These are phyloP conservation scores for Moesziomyces aphidis DNA, from an alignment of 1,284 basidiomycete genomes.

Conservation along the genomic window DNA sequence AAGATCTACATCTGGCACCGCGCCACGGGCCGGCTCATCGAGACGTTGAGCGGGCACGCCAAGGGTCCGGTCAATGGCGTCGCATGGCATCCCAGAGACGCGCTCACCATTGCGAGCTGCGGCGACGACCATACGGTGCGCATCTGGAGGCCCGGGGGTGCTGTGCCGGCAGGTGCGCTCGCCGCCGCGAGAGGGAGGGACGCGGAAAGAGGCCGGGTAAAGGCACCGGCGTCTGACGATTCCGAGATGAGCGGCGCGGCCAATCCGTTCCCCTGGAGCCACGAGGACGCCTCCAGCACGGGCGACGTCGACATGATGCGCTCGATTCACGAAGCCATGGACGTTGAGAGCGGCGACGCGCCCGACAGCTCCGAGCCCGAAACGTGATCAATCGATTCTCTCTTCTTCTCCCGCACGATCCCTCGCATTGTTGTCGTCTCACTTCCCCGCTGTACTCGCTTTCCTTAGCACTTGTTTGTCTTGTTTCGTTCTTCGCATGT, in stretches of 20 bases:
- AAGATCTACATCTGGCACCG: slow-evolving; percentile 96
- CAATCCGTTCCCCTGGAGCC: slow-evolving; percentile 49
- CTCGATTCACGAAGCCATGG: slow-evolving; percentile 42
- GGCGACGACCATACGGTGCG: slow-evolving; percentile 64
- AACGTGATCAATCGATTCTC: background rate
- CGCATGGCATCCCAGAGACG: slow-evolving; percentile 87
- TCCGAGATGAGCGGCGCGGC: slow-evolving; percentile 38
- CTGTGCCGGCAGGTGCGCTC: background rate
- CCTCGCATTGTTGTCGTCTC: too few relatives aligned
- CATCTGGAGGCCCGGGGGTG: slow-evolving; percentile 56
- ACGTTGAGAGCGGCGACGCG: slow-evolving; percentile 18
- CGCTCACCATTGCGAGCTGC: slow-evolving; percentile 83
- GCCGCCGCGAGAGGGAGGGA: background rate
- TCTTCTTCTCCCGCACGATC: background rate
- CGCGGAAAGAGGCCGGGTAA: slow-evolving; percentile 1
- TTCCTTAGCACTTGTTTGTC: too few relatives aligned
- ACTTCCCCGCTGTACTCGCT: too few relatives aligned
- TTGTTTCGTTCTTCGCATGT: too few relatives aligned
- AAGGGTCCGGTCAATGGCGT: slow-evolving; percentile 91
- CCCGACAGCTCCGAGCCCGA: slow-evolving; percentile 14
- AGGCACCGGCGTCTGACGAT: slow-evolving; percentile 37
- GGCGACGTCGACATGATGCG: slow-evolving; percentile 39
- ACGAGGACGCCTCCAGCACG: slow-evolving; percentile 19
- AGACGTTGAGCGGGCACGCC: slow-evolving; percentile 85
- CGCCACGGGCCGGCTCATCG: slow-evolving; percentile 82